A percentile compares a stretch with the other conserved stretches of the same genome.
Conservation (phyloP, 2,329 filamentous ascomycete species). For the Hymenoscyphus linearis region DNA sequence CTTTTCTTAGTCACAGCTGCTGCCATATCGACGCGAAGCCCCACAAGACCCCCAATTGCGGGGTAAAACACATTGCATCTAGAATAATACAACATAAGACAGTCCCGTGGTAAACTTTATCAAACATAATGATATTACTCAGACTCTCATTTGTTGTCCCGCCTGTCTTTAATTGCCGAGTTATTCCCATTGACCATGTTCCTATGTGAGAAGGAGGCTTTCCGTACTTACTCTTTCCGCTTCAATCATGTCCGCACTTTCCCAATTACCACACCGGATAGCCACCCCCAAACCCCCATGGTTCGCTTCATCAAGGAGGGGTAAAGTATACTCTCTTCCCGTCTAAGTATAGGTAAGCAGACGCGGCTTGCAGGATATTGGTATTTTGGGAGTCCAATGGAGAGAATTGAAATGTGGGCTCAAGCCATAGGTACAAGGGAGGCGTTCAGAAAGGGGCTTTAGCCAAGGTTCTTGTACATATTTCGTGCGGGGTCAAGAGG, state of each 20-base stretch:
- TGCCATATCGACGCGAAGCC: background rate
- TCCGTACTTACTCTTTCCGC: background rate
- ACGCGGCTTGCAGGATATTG: slow-evolving; percentile 4
- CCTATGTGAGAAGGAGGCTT: background rate
- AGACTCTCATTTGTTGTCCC: slow-evolving; percentile 12
- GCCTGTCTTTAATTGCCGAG: slow-evolving; percentile 11
- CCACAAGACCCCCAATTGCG: slow-evolving; percentile 6
- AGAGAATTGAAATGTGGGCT: slow-evolving; percentile 1
- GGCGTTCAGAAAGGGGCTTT: slow-evolving; percentile 1
- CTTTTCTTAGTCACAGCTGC: background rate
- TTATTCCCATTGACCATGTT: slow-evolving; percentile 12
- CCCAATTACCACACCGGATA: background rate
- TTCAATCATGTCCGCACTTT: background rate
- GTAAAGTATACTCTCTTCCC: background rate
- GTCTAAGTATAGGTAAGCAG: background rate
- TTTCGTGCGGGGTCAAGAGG: slow-evolving; percentile 6
- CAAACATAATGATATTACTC: background rate
- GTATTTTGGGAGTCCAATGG: background rate
- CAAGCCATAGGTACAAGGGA: background rate
- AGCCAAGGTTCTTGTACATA: slow-evolving; percentile 3
- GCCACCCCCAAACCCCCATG: background rate
- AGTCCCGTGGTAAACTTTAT: slow-evolving; percentile 5
- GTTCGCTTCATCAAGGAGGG: background rate
- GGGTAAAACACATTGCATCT: background rate
- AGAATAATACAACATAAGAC: slow-evolving; percentile 7